Conservation (phyloP, 768 basidiomycete species). For the Obba rivulosa region DNA sequence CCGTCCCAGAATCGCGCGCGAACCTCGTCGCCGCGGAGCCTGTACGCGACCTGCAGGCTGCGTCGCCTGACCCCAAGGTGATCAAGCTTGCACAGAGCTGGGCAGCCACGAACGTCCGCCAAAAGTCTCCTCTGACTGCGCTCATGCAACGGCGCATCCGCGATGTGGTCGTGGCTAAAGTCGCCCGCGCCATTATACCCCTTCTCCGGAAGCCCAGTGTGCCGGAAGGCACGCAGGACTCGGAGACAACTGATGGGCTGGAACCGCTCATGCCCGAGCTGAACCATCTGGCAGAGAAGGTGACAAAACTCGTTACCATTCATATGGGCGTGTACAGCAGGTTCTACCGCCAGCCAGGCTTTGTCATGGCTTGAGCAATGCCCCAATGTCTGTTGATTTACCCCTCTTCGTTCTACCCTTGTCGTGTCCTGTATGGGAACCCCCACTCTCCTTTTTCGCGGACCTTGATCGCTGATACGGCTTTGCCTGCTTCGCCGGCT, state of each 20-base stretch:
- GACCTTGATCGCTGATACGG: too few relatives aligned
- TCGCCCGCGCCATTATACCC: slow-evolving; percentile 18
- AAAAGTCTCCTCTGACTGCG: slow-evolving; percentile 50
- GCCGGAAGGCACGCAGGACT: slow-evolving; percentile 15
- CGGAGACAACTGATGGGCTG: slow-evolving; percentile 47
- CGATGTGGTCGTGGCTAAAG: slow-evolving; percentile 18
- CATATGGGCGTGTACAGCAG: slow-evolving; percentile 73
- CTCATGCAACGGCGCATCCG: slow-evolving; percentile 57
- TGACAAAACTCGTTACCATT: slow-evolving; percentile 66
- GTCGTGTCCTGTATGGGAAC: too few relatives aligned
- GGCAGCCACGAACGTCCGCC: slow-evolving; percentile 62
- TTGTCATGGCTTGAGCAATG: slow-evolving; percentile 26
- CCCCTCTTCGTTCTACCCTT: too few relatives aligned
- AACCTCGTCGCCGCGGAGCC: slow-evolving; percentile 3
- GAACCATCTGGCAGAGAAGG: slow-evolving; percentile 59
- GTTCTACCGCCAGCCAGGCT: slow-evolving; percentile 69
- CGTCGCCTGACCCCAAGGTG: slow-evolving; percentile 44
- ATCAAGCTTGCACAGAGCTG: slow-evolving; percentile 64
- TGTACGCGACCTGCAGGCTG: slow-evolving; percentile 21
- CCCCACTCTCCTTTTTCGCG: too few relatives aligned
- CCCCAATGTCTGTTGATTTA: background rate
- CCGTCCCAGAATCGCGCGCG: slow-evolving; percentile 29
- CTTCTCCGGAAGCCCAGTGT: slow-evolving; percentile 11
- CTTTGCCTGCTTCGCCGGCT: too few relatives aligned
- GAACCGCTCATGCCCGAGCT: slow-evolving; percentile 70